Conservation (phyloP, 2,329 filamentous ascomycete species). For the Elsinoe arachidis region DNA sequence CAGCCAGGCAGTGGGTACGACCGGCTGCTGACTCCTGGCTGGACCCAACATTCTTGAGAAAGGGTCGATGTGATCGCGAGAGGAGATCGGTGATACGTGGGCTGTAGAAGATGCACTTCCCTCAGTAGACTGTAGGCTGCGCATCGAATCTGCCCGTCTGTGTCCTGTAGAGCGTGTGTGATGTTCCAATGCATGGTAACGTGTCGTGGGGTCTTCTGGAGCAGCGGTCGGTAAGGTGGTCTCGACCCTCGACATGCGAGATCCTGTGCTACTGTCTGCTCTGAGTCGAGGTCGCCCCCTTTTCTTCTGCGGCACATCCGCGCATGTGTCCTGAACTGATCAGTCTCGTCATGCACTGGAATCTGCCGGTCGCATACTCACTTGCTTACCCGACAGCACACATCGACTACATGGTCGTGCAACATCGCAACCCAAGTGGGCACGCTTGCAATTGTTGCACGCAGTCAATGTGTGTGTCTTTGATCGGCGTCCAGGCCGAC, state of each 20-base stretch:
- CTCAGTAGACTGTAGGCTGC: slow-evolving; percentile 23
- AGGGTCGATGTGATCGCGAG: neutral
- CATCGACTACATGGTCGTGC: slow-evolving; percentile 73
- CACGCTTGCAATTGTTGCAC: slow-evolving; percentile 77
- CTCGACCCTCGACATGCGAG: slow-evolving; percentile 18
- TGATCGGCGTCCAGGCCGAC: slow-evolving; percentile 22
- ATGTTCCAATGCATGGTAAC: slow-evolving; percentile 9
- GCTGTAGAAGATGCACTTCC: neutral
- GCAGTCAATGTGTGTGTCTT: slow-evolving; percentile 71
- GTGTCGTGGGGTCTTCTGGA: neutral
- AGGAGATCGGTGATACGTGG: neutral
- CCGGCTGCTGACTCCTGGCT: neutral
- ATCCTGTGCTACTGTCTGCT: slow-evolving; percentile 46
- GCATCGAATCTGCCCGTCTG: slow-evolving; percentile 26
- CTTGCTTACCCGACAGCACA: slow-evolving; percentile 63
- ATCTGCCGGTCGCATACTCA: slow-evolving; percentile 25
- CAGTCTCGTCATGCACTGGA: slow-evolving; percentile 13
- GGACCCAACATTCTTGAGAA: neutral
- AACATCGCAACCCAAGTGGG: slow-evolving; percentile 60
- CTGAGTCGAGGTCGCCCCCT: slow-evolving; percentile 67
- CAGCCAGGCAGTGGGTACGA: slow-evolving; percentile 33
- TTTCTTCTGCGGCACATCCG: slow-evolving; percentile 82
- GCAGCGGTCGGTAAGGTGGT: neutral
- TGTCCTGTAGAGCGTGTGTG: slow-evolving; percentile 20
- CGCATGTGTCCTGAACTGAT: slow-evolving; percentile 57